phyloP scores from a whole-genome alignment of 305 asterid species.

The Fraxinus baroniana region DNA sequence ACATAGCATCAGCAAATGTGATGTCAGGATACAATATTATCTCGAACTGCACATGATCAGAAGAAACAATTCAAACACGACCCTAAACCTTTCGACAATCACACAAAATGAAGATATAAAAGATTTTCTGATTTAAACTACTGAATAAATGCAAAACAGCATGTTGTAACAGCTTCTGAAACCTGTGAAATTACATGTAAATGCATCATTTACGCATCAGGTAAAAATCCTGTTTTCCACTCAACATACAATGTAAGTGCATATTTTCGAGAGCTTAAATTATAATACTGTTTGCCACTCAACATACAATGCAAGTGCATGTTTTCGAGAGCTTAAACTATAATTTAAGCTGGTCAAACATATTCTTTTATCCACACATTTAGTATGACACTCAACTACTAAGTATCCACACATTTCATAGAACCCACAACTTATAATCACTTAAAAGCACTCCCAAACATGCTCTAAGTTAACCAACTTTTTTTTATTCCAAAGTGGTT shows the following conservation, averaged over 20 bases:
- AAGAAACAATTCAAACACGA: not conserved
- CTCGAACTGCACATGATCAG: not conserved
- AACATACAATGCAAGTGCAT: not conserved
- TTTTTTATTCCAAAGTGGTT: not conserved
- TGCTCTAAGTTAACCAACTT: not conserved
- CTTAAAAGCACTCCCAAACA: not conserved
- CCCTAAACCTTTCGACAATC: not conserved
- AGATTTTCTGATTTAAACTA: not conserved
- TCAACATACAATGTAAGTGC: not conserved
- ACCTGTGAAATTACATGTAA: not conserved
- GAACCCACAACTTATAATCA: not conserved
- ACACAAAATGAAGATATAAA: not conserved
- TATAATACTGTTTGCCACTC: not conserved
- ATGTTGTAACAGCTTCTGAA: not conserved
- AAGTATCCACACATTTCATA: not conserved
- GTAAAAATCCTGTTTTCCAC: not conserved
- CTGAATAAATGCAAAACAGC: not conserved
- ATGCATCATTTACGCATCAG: not conserved
- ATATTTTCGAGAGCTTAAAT: not conserved
- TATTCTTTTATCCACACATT: not conserved
- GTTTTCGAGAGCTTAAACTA: not conserved
- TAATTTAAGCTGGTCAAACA: not conserved
- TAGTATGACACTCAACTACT: not conserved
- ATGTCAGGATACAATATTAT: not conserved
- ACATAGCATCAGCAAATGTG: slow-evolving; percentile 21